phyloP scores from a whole-genome alignment of 352 stramenopile genomes.

The Elongisporangium anandrum region DNA sequence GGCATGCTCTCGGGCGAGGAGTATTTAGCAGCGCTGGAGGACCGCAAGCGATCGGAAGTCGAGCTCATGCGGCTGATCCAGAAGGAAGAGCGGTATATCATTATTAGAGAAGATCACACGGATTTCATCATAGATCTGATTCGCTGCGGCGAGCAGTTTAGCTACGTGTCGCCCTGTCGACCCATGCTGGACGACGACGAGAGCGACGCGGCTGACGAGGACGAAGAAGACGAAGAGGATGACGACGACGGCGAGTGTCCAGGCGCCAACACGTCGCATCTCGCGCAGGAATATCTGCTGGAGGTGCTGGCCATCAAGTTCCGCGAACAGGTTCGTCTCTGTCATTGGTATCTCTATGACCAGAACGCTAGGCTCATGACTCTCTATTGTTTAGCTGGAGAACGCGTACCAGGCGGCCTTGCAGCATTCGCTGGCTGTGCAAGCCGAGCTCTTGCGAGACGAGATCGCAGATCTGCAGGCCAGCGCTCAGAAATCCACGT shows the following conservation, averaged over 20 bases:
- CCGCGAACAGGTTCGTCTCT: conserved; percentile 51
- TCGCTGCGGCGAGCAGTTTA: conserved; percentile 73
- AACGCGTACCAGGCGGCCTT: conserved; percentile 73
- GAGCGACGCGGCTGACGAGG: conserved; percentile 35
- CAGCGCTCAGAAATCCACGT: conserved; percentile 43
- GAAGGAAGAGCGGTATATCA: conserved; percentile 80
- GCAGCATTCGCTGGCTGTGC: conserved; percentile 68
- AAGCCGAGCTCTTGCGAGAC: conserved; percentile 68
- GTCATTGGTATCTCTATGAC: not conserved
- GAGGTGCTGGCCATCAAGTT: conserved; percentile 81
- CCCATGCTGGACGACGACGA: conserved; percentile 34
- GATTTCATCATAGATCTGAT: conserved; percentile 83
- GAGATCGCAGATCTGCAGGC: conserved; percentile 66
- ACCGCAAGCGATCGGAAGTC: conserved; percentile 60
- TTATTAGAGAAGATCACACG: conserved; percentile 77
- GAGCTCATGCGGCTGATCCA: conserved; percentile 71
- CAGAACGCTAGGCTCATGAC: conserved; percentile 7
- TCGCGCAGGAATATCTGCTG: conserved; percentile 74
- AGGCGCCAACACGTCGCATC: conserved; percentile 67
- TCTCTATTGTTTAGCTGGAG: conserved; percentile 37
- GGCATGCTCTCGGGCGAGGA: conserved; percentile 47
- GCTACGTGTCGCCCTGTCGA: conserved; percentile 47
- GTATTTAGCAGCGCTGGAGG: conserved; percentile 58
- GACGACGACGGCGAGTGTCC: conserved; percentile 64
- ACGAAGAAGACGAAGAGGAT: conserved; percentile 30